phyloP scores from a whole-genome alignment of 108 stramenopile species.

The Conticribra guillardii region DNA sequence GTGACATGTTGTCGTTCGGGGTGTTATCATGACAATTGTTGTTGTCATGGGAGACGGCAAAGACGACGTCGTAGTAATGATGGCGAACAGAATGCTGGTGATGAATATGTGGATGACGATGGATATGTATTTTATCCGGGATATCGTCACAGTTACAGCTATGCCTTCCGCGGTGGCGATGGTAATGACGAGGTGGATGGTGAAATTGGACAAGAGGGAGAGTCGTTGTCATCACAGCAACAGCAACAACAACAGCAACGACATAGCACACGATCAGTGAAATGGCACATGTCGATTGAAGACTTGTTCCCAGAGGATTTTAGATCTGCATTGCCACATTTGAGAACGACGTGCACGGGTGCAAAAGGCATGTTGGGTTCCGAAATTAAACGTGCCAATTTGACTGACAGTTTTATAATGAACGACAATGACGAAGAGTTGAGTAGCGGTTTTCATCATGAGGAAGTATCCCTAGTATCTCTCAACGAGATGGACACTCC shows the following conservation, averaged over 20 bases:
- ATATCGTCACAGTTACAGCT: constrained; percentile 15
- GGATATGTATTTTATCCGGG: constrained; percentile 41
- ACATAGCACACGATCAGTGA: not conserved
- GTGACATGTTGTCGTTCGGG: constrained; percentile 20
- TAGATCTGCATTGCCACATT: not conserved
- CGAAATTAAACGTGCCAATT: not conserved
- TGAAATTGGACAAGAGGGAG: not conserved
- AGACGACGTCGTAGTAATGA: not conserved
- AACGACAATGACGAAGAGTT: too few relatives aligned
- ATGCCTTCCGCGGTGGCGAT: constrained; percentile 4
- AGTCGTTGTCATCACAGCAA: not conserved
- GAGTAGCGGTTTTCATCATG: too few relatives aligned
- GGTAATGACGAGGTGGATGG: constrained; percentile 5
- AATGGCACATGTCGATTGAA: not conserved
- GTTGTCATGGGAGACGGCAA: constrained; percentile 11
- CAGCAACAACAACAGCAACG: not conserved
- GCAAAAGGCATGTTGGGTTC: not conserved
- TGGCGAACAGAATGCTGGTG: not conserved
- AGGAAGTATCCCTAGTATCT: too few relatives aligned
- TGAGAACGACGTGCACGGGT: not conserved
- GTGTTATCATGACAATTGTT: constrained; percentile 35
- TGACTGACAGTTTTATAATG: too few relatives aligned
- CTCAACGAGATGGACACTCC: too few relatives aligned
- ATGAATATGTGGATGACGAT: constrained; percentile 30
- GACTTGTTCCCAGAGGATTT: constrained; percentile 30